Conservation (phyloP, 352 stramenopile genomes). For the Aphanomyces cochlioides region DNA sequence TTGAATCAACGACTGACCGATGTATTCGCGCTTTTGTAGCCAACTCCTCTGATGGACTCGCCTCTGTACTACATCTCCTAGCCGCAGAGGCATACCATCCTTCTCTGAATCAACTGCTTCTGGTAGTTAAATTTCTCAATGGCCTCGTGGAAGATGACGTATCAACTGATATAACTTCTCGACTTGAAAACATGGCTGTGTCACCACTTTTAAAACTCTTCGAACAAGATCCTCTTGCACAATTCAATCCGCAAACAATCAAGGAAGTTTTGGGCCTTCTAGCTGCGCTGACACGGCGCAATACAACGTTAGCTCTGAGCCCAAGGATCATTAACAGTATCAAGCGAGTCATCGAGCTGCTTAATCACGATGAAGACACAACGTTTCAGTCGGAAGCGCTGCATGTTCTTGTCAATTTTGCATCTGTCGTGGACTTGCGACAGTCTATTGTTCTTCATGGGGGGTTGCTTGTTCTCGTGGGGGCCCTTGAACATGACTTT, state of each 20-base stretch:
- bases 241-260: conserved; percentile 33
- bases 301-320: conserved; percentile 36
- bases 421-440: conserved; percentile 43
- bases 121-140: conserved; percentile 14
- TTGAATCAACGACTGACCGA: neutral
- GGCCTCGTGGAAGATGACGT: neutral
- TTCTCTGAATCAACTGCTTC: neutral
- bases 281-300: conserved; percentile 45
- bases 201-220: conserved; percentile 12
- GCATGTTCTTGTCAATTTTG: conserved; percentile 70
- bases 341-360: conserved; percentile 47
- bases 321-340: conserved; percentile 43
- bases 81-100: neutral
- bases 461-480: conserved; percentile 40
- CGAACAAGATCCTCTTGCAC: neutral
- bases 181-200: neutral
- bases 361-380: conserved; percentile 35
- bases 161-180: neutral
- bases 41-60: neutral
- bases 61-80: conserved; percentile 6
- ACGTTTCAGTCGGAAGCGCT: conserved; percentile 49
- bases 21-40: conserved; percentile 6
- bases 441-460: conserved; percentile 43
- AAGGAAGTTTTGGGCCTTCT: conserved; percentile 50
- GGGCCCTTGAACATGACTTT: neutral